Evolutionary conservation across 345 rosid genomes (phyloP).

Genomic region (Garcia nutans): DNA sequence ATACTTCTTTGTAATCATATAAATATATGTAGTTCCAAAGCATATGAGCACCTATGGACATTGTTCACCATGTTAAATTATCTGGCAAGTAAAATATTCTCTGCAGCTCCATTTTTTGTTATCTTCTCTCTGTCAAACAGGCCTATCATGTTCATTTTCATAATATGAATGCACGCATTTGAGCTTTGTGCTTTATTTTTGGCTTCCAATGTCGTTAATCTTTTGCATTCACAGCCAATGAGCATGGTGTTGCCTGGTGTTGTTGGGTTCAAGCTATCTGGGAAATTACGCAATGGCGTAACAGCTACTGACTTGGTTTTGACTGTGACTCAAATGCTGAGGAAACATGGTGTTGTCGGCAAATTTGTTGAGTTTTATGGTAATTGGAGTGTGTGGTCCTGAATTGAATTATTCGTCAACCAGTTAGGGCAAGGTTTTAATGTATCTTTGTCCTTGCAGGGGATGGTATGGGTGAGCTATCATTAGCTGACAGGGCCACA

Average conservation of each 20-base stretch:
- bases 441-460: slow-evolving; percentile 45
- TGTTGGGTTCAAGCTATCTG: slow-evolving; percentile 93
- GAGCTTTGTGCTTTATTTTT: background rate
- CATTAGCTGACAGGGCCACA: slow-evolving; percentile 98
- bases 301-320: slow-evolving; percentile 98
- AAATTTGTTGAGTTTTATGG: slow-evolving; percentile 99
- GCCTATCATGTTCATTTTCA: background rate
- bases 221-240: slow-evolving; percentile 71
- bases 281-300: slow-evolving; percentile 78
- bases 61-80: background rate
- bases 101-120: background rate
- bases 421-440: slow-evolving; percentile 9
- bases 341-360: slow-evolving; percentile 99
- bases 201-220: background rate
- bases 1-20: too few relatives aligned
- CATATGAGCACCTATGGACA: background rate
- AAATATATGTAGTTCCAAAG: background rate
- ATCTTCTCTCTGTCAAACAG: background rate
- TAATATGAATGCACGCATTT: background rate
- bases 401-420: slow-evolving; percentile 1
- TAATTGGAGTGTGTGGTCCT: slow-evolving; percentile 36
- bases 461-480: slow-evolving; percentile 84
- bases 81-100: background rate
- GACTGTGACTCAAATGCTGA: slow-evolving; percentile 95
- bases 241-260: slow-evolving; percentile 99